Evolutionary conservation across 331 rosid species (phyloP), one percentile per base, ranked within the genome.

Genomic region (Pyracantha coccinea): DNA sequence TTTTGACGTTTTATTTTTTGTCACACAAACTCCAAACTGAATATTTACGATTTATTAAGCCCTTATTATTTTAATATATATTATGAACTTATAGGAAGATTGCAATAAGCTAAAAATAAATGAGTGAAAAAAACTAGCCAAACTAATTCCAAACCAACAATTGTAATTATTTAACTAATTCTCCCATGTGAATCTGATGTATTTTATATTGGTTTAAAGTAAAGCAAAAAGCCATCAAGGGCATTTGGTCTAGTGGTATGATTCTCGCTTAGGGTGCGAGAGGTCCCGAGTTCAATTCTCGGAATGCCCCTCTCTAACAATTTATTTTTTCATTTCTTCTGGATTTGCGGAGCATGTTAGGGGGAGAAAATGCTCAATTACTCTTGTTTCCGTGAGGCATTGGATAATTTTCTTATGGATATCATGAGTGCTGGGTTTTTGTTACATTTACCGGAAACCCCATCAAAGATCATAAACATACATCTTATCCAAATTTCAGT

Each of bases 201-300:
- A 1, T n/a, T n/a, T n/a, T n/a, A 41, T 41, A 41, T 41, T 3
- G 5, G 1, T 11, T 41, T 23, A 4, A 27, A 60, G 59, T 20
- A 4, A 12, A 0, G 0, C 5, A 31, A 2, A 1, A 20, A 14
- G 1, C 3, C 27, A 4, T n/a, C n/a, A n/a, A n/a, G 75, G 79
- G 79, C 80, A 73, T 66, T 66, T 76, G 84, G 70, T 82, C 89
- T 81, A 83, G 88, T 84, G 93, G 89, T 84, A 80, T 81, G 86
- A 86, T 86, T 89, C 88, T 89, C 85, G 89, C 89, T 86, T 89
- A 86, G 86, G 85, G 86, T 86, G 89, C 86, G 84, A 86, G 89
- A 86, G 87, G 91, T 78, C 85, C 84, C 78, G 73, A 84, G 84
- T 80, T 82, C 74, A 84, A 85, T 79, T 81, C 79, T 83, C 68